Percentiles rank a stretch among this genome's conserved stretches.
Evolutionary conservation across 257 asterid species (phyloP).

Genomic region (Verbascum thapsus): DNA sequence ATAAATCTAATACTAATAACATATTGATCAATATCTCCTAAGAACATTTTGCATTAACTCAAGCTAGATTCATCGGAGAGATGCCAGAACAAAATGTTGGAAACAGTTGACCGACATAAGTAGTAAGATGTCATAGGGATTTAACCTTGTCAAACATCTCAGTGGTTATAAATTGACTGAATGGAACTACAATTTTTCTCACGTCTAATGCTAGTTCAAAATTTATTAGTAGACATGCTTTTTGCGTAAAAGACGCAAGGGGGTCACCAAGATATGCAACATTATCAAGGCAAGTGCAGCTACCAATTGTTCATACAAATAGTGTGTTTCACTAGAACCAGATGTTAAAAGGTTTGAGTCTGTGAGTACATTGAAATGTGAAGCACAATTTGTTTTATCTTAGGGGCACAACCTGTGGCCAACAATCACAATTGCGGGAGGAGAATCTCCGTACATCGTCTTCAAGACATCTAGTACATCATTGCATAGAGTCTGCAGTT

Average conservation of each 20-base stretch:
- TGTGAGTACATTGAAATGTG: conserved; percentile 1
- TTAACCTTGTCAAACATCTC: conserved; percentile 9
- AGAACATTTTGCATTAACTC: neutral
- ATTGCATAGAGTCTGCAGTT: conserved; percentile 69
- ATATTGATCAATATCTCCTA: conserved; percentile 10
- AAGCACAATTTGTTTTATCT: conserved; percentile 19
- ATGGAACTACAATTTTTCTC: neutral
- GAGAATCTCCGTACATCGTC: conserved; percentile 84
- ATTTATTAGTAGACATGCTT: neutral
- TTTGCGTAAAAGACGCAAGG: neutral
- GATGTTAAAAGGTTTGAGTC: neutral
- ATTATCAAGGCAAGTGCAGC: conserved; percentile 4
- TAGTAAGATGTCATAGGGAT: conserved; percentile 7
- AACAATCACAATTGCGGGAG: conserved; percentile 90
- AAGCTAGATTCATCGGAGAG: conserved; percentile 14
- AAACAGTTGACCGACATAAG: neutral
- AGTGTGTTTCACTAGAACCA: neutral
- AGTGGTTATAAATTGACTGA: conserved; percentile 14
- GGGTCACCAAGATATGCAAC: neutral
- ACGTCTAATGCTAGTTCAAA: conserved; percentile 14
- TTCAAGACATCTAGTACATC: conserved; percentile 85
- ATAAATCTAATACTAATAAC: conserved; percentile 3
- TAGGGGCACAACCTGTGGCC: conserved; percentile 81
- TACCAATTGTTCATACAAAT: conserved; percentile 6
- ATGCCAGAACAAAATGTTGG: neutral